phyloP scores from a whole-genome alignment of 139 green algal genomes.

The Chlamydomonas sp. region DNA sequence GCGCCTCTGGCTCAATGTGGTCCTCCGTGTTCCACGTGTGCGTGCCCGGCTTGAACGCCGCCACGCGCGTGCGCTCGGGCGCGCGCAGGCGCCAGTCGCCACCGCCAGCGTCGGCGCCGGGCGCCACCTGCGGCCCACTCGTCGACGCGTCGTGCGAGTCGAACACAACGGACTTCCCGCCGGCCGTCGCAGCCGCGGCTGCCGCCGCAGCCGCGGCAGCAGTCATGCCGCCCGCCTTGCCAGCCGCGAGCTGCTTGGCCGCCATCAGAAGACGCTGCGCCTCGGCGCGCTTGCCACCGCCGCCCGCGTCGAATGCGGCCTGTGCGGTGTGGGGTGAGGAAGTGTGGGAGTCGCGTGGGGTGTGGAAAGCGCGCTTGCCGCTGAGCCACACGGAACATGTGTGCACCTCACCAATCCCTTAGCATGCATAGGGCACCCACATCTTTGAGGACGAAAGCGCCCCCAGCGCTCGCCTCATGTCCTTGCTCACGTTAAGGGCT shows the following conservation, averaged over 20 bases:
- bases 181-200: not conserved
- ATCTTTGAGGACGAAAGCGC: no score
- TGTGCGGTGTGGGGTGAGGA: no score
- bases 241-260: slow-evolving; percentile 31
- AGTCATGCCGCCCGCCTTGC: slow-evolving; percentile 14
- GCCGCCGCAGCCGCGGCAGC: slow-evolving; percentile 6
- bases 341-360: no score
- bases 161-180: not conserved
- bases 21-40: slow-evolving; percentile 80
- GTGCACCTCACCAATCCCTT: no score
- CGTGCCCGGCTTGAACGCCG: slow-evolving; percentile 73
- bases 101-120: not conserved
- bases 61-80: slow-evolving; percentile 25
- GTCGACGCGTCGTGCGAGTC: not conserved
- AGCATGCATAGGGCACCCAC: no score
- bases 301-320: slow-evolving; percentile 29
- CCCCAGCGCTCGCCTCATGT: no score
- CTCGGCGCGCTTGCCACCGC: slow-evolving; percentile 45
- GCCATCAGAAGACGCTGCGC: slow-evolving; percentile 54
- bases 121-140: not conserved
- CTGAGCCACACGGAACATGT: no score
- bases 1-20: no score
- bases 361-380: no score
- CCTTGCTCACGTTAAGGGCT: no score
- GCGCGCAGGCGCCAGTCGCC: slow-evolving; percentile 53